Conservation (phyloP, 2,329 filamentous ascomycete genomes). For the Diplodia seriata region DNA sequence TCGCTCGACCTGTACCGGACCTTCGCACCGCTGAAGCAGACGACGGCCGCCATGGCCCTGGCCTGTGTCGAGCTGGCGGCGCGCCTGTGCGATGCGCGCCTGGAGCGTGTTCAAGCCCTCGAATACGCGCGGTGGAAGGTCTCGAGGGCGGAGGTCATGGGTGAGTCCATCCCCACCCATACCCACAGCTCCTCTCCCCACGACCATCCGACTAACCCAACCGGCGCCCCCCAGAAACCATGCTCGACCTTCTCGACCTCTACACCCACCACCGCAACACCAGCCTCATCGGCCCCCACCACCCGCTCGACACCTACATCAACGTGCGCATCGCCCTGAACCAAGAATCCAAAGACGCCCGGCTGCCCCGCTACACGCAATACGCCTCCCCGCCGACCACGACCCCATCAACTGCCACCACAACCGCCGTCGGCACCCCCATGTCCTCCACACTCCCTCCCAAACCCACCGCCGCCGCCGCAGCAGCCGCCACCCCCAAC, state of each 20-base stretch:
- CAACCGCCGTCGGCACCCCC: constrained; percentile 53
- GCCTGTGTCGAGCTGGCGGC: constrained; percentile 82
- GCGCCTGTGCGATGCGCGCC: constrained; percentile 66
- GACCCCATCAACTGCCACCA: constrained; percentile 54
- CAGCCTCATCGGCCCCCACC: constrained; percentile 75
- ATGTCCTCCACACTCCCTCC: constrained; percentile 38
- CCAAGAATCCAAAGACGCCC: constrained; percentile 70
- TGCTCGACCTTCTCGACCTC: constrained; percentile 88
- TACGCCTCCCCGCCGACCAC: constrained; percentile 34
- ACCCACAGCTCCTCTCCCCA: background rate
- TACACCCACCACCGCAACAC: constrained; percentile 83
- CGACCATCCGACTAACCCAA: background rate
- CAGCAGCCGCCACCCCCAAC: constrained; percentile 15
- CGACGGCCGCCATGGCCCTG: constrained; percentile 82
- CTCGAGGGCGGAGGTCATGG: constrained; percentile 56
- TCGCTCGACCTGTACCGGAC: constrained; percentile 92
- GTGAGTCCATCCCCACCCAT: constrained; percentile 35
- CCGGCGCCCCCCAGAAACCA: constrained; percentile 66
- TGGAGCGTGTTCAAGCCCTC: constrained; percentile 57
- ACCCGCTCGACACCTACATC: constrained; percentile 80
- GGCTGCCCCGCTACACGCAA: constrained; percentile 54
- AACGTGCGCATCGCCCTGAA: constrained; percentile 87
- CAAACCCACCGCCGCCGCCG: constrained; percentile 19
- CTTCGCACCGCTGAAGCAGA: constrained; percentile 89
- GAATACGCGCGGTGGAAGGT: constrained; percentile 57